Percentiles rank a stretch among this genome's conserved stretches.
Conservation (phyloP, 306 rosid genomes). For the Dryas alaskensis region DNA sequence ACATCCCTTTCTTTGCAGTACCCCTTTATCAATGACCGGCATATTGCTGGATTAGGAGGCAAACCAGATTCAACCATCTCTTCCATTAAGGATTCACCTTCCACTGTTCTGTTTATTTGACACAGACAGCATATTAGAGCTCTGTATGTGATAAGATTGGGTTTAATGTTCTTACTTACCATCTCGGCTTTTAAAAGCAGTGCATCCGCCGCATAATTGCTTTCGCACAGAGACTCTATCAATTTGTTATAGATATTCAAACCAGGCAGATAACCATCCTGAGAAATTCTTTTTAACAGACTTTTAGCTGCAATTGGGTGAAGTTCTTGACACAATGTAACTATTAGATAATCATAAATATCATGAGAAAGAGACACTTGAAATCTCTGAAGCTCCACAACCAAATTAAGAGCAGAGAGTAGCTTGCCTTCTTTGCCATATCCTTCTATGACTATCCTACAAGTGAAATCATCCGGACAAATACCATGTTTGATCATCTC, state of each 20-base stretch:
- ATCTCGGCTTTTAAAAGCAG: conserved; percentile 51
- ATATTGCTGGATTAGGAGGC: conserved; percentile 48
- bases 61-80: conserved; percentile 60
- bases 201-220: conserved; percentile 51
- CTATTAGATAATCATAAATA: conserved; percentile 53
- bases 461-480: conserved; percentile 57
- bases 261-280: conserved; percentile 45
- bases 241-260: conserved; percentile 42
- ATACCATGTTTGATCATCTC: conserved; percentile 68
- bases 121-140: conserved; percentile 55
- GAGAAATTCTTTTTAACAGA: conserved; percentile 52
- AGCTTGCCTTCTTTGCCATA: conserved; percentile 62
- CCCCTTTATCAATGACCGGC: conserved; percentile 55
- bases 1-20: conserved; percentile 55
- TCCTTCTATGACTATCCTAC: conserved; percentile 61
- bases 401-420: conserved; percentile 66
- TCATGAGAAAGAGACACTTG: conserved; percentile 44
- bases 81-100: conserved; percentile 55
- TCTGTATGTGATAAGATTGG: conserved; percentile 42
- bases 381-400: conserved; percentile 61
- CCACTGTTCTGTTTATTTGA: conserved; percentile 42
- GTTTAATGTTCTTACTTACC: conserved; percentile 35
- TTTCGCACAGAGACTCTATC: conserved; percentile 55
- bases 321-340: conserved; percentile 56
- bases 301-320: conserved; percentile 85